Evolutionary conservation across 352 stramenopile species (phyloP).

Genomic region (Pythium guiyangense): DNA sequence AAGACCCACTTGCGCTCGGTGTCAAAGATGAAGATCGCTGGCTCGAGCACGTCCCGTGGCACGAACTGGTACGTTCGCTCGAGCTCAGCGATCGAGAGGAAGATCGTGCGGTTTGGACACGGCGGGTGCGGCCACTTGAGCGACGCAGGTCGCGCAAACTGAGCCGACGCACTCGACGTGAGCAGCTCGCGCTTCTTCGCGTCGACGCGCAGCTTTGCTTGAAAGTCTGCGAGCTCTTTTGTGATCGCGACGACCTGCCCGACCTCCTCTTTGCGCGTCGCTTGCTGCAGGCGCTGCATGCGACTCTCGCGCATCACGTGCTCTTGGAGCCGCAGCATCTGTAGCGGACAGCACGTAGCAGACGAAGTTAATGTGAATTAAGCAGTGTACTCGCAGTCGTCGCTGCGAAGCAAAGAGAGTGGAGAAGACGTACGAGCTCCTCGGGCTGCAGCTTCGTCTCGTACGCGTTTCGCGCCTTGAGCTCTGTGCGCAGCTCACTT

Average conservation of each 20-base stretch:
- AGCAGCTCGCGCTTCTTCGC: conserved; percentile 10
- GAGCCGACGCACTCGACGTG: background rate
- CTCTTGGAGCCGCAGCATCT: conserved; percentile 63
- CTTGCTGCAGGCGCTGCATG: conserved; percentile 54
- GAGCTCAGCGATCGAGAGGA: conserved; percentile 64
- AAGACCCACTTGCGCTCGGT: conserved; percentile 73
- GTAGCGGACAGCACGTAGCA: background rate
- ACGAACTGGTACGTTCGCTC: conserved; percentile 59
- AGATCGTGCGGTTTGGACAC: conserved; percentile 52
- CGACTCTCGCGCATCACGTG: conserved; percentile 61
- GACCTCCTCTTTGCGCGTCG: conserved; percentile 48
- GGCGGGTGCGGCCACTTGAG: conserved; percentile 55
- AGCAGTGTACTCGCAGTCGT: background rate
- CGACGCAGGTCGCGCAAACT: conserved; percentile 33
- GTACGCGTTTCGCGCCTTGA: conserved; percentile 55
- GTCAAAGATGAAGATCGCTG: conserved; percentile 62
- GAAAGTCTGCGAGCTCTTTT: conserved; percentile 35
- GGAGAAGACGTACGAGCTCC: conserved; percentile 35
- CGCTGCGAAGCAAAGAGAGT: background rate
- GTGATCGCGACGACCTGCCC: conserved; percentile 50
- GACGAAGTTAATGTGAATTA: background rate
- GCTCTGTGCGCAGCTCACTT: conserved; percentile 57
- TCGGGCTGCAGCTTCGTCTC: conserved; percentile 60
- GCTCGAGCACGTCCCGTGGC: conserved; percentile 59
- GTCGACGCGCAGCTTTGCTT: conserved; percentile 10